Conservation (phyloP, 768 basidiomycete species). For the Hysterangium stoloniferum region DNA sequence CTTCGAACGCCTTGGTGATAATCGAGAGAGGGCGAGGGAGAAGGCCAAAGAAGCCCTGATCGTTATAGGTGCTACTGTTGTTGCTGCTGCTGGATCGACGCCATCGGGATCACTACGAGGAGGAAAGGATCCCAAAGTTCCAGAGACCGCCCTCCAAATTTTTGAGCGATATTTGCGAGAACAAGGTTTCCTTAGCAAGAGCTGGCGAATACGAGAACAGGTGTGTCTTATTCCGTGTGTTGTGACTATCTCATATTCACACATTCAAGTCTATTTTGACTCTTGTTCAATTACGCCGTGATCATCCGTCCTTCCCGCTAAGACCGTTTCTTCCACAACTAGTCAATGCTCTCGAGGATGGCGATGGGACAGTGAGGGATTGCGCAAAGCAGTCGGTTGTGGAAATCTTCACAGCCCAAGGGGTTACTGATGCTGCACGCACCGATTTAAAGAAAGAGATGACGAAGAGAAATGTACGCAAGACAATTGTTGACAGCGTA, state of each 20-base stretch:
- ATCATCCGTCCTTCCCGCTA: conserved; percentile 68
- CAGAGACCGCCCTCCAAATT: conserved; percentile 57
- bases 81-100: conserved; percentile 44
- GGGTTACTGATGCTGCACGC: conserved; percentile 78
- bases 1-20: conserved; percentile 76
- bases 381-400: conserved; percentile 75
- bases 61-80: conserved; percentile 63
- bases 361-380: conserved; percentile 83
- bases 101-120: conserved; percentile 34
- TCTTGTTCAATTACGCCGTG: conserved; percentile 65
- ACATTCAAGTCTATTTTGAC: conserved; percentile 43
- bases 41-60: conserved; percentile 75
- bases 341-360: conserved; percentile 83
- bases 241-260: conserved; percentile 4
- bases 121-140: conserved; percentile 39
- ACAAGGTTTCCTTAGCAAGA: conserved; percentile 68
- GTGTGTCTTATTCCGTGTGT: conserved; percentile 33
- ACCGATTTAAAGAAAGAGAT: conserved; percentile 93
- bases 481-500: conserved; percentile 78
- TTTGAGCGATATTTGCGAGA: conserved; percentile 73
- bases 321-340: conserved; percentile 72
- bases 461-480: conserved; percentile 76
- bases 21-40: conserved; percentile 58
- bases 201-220: conserved; percentile 83
- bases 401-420: conserved; percentile 77